These are phyloP conservation scores for Saprolegnia parasitica DNA, from an alignment of 352 stramenopile species.

Conservation along the genomic window DNA sequence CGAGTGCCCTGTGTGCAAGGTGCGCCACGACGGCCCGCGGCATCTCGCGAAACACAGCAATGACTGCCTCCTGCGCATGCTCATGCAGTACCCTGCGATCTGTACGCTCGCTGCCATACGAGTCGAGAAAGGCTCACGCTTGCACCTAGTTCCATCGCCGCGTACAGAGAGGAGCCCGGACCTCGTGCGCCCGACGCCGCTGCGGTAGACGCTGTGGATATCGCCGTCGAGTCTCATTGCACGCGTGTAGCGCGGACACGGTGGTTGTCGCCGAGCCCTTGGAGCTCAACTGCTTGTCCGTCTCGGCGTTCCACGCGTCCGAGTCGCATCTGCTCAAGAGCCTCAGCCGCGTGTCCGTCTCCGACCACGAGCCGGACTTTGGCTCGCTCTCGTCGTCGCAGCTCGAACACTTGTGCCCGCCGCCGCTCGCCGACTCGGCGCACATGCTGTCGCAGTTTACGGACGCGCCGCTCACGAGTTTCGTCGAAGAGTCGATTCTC, in stretches of 20 bases:
- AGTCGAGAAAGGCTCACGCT: neutral
- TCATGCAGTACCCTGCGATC: slow-evolving; percentile 2
- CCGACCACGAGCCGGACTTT: neutral
- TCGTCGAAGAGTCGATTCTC: slow-evolving; percentile 7
- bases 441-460: slow-evolving; percentile 10
- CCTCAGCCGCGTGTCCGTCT: slow-evolving; percentile 1
- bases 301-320: neutral
- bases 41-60: neutral
- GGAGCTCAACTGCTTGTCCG: no score
- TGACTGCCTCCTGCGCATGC: neutral
- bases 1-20: slow-evolving; percentile 1
- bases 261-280: no score
- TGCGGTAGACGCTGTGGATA: no score
- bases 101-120: neutral
- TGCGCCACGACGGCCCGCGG: neutral
- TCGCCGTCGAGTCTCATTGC: no score
- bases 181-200: neutral
- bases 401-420: neutral
- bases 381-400: slow-evolving; percentile 7
- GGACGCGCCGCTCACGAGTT: slow-evolving; percentile 2
- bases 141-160: neutral
- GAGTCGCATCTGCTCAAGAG: slow-evolving; percentile 8
- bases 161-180: neutral
- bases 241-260: no score
- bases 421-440: neutral